Evolutionary conservation across 169 alveolate species (phyloP).

Genomic region (Ichthyophthirius multifiliis): DNA sequence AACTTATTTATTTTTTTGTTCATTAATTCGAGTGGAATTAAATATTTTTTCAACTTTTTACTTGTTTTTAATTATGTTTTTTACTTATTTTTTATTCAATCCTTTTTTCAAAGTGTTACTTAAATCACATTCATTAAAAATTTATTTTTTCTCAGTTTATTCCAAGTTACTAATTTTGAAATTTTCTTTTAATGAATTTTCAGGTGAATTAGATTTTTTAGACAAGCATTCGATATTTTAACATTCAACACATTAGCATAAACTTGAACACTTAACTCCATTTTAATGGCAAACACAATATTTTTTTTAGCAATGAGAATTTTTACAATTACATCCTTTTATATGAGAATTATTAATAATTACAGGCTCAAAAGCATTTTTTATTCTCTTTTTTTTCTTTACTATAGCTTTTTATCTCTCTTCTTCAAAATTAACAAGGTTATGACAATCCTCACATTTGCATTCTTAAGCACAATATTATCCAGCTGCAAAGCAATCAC

Average conservation of each 20-base stretch:
- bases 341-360: not conserved
- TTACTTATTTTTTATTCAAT: too few species aligned
- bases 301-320: slow-evolving; percentile 31
- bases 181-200: too few species aligned
- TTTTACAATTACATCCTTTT: slow-evolving; percentile 35
- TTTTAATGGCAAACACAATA: slow-evolving; percentile 32
- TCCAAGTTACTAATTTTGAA: too few species aligned
- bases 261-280: slow-evolving; percentile 1
- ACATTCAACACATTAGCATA: slow-evolving; percentile 20
- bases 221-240: too few species aligned
- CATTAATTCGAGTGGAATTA: too few species aligned
- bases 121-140: too few species aligned
- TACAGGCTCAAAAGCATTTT: slow-evolving; percentile 1
- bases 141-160: too few species aligned
- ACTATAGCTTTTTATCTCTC: slow-evolving; percentile 25
- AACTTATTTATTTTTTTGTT: too few species aligned
- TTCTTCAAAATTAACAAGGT: not conserved
- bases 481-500: slow-evolving; percentile 33
- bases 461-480: slow-evolving; percentile 19
- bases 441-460: slow-evolving; percentile 23
- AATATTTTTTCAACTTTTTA: too few species aligned
- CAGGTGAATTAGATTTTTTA: too few species aligned
- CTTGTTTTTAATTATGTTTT: too few species aligned
- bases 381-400: slow-evolving; percentile 12
- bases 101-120: too few species aligned